Evolutionary conservation across 192 early-diverging fungal species (phyloP), one percentile per base, ranked within the genome.

Genomic region (Linderina pennispora): DNA sequence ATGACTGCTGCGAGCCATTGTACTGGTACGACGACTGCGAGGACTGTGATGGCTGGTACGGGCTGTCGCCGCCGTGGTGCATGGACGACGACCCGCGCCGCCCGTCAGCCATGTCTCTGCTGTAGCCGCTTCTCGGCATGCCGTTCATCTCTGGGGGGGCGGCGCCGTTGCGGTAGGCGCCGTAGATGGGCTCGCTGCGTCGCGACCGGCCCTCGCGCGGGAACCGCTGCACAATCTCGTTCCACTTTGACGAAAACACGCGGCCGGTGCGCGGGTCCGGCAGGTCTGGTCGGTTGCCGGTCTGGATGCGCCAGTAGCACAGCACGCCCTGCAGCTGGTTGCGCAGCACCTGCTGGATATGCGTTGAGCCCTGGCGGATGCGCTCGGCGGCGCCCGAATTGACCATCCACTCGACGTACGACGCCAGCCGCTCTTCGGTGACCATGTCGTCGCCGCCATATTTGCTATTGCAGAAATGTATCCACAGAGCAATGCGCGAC

Each of bases 291-390:
- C 46, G 39, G 33, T 51, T 40, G 18, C 34, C 44, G 45, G 50
- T 58, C 33, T 71, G 67, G 25, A 71, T 59, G 23, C 67, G 60
- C 60, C 61, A 71, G 55, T 64, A 71, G 51, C 67, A 64, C 19
- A 71, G 28, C 14, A 71, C 67, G 48, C 67, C 67, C 53, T 71
- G 67, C 2, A 71, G 61, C 45, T 71, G 67, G 43, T 71, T 71
- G 40, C 67, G 67, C 37, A 71, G 53, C 9, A 71, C 67, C 24
- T 71, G 67, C 49, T 64, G 67, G 0, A 71, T 39, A 25, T 71
- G 67, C 11, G 67, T 71, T 6, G 50, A 33, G 44, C 45, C 56
- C 41, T 71, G 60, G 28, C 67, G 67, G 38, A 71, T 64, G 49
- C 67, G 60, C 42, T 71, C 67, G 21, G 67, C 67, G 14, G 60